Evolutionary conservation across 2,329 filamentous ascomycete genomes (phyloP), one percentile per base, ranked within the genome.

Genomic region (Aureobasidium sp.): DNA sequence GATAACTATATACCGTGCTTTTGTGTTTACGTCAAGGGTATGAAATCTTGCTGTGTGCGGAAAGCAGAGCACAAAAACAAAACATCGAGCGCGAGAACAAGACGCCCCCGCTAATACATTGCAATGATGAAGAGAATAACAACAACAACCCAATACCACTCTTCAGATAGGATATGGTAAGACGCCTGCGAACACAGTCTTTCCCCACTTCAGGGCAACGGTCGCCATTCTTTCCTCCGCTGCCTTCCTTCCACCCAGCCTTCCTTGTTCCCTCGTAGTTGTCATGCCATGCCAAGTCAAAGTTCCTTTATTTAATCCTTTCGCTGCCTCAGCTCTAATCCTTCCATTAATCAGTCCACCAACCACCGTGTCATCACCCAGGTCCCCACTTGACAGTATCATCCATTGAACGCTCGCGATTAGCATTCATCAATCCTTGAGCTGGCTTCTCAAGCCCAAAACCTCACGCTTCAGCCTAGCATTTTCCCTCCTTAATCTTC

Each of bases 401-500:
- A 17, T 27, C 17, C 26, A 29, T 27, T 5, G 26, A 3, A 32
- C 15, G 24, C 15, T 39, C 13, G 8, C 13, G 2, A 24, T 1
- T 24, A 20, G 13, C 36, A 41, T 24, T 32, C 26, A 13, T 59
- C 55, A 70, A 55, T 79, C 78, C 72, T 71, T 76, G 64, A 80
- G 68, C 69, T 80, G 78, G 63, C 77, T 77, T 67, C 78, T 77
- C 69, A 81, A 76, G 57, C 89, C 90, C 37, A 88, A 84, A 70
- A 92, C 86, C 78, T 96, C 92, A 68, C 92, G 82, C 78, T 88
- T 92, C 69, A 97, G 75, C 65, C 90, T 81, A 62, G 87, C 84
- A 72, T 96, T 96, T 73, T 97, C 93, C 76, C 90, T 92, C 77
- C 90, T 91, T 66, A 92, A 75, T 67, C 85, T 83, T 29, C 85